phyloP scores from a whole-genome alignment of 768 basidiomycete species.

The Serendipita sp. region DNA sequence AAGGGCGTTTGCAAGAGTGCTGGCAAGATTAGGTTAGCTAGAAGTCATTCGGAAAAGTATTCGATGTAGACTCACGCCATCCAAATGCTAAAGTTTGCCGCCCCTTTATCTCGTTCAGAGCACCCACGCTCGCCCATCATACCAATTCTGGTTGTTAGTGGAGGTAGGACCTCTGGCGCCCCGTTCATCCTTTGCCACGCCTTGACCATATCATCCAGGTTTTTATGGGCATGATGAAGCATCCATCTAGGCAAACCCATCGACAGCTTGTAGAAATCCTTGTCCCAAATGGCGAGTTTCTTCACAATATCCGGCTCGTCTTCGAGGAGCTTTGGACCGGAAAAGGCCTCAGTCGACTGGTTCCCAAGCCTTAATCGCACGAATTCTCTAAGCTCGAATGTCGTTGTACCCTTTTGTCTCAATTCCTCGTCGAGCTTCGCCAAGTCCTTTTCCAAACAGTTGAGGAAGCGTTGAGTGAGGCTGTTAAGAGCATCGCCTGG shows the following conservation, averaged over 20 bases:
- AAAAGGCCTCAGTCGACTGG: not conserved
- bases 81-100: not conserved
- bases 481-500: not conserved
- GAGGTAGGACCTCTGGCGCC: not conserved
- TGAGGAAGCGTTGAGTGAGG: conserved; percentile 2
- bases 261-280: not conserved
- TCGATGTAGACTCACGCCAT: not conserved
- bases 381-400: not conserved
- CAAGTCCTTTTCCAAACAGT: not conserved
- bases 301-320: not conserved
- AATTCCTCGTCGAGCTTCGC: not conserved
- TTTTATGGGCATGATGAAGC: not conserved
- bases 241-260: not conserved
- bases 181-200: not conserved
- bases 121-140: not conserved
- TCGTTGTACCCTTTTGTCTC: not conserved
- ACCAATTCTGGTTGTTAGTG: not conserved
- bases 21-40: not conserved
- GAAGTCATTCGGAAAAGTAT: not conserved
- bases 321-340: not conserved
- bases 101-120: not conserved
- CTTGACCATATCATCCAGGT: not conserved
- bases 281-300: not conserved
- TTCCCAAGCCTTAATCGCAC: not conserved
- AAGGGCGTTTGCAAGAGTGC: not conserved